These are phyloP conservation scores for Tardiomyces blankii DNA, from an alignment of 1,139 yeast species.

Conservation along the genomic window DNA sequence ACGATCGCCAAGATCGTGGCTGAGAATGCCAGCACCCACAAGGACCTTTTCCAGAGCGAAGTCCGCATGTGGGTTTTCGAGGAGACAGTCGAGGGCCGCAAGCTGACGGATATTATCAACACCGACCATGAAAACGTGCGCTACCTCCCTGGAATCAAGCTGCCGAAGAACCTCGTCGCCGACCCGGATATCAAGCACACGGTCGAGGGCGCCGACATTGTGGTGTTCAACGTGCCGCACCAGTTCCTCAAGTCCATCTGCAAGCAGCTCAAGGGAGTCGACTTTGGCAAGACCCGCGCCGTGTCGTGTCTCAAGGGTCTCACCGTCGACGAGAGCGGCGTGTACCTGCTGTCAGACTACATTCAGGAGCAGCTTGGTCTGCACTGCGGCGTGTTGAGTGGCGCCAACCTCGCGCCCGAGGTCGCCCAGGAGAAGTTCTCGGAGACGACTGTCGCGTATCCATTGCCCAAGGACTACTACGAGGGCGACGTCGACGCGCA, in stretches of 20 bases:
- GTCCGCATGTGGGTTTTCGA: slow-evolving; percentile 96
- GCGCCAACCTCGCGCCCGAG: slow-evolving; percentile 92
- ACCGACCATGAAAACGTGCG: slow-evolving; percentile 79
- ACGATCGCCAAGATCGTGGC: slow-evolving; percentile 91
- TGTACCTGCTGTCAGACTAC: slow-evolving; percentile 64
- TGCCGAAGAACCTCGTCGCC: slow-evolving; percentile 75
- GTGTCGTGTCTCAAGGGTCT: slow-evolving; percentile 90
- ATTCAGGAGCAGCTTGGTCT: slow-evolving; percentile 69
- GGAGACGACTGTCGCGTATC: slow-evolving; percentile 90
- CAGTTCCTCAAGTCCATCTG: slow-evolving; percentile 74
- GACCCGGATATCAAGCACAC: slow-evolving; percentile 70
- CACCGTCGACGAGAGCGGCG: slow-evolving; percentile 70
- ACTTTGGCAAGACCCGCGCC: slow-evolving; percentile 62
- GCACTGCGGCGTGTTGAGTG: slow-evolving; percentile 88
- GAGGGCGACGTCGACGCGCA: slow-evolving; percentile 68
- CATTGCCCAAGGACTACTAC: slow-evolving; percentile 48
- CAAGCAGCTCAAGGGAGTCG: slow-evolving; percentile 63
- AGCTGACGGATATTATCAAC: slow-evolving; percentile 81
- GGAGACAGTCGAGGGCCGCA: slow-evolving; percentile 51
- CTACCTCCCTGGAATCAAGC: slow-evolving; percentile 65
- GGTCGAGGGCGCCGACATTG: slow-evolving; percentile 65
- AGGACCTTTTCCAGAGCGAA: slow-evolving; percentile 49
- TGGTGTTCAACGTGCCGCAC: slow-evolving; percentile 89
- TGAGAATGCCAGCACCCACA: slow-evolving; percentile 65
- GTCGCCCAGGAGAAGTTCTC: slow-evolving; percentile 91